Base-by-base conservation (phyloP, 176 grass and related monocot genomes). In the Hyparrhenia diplandra region DNA sequence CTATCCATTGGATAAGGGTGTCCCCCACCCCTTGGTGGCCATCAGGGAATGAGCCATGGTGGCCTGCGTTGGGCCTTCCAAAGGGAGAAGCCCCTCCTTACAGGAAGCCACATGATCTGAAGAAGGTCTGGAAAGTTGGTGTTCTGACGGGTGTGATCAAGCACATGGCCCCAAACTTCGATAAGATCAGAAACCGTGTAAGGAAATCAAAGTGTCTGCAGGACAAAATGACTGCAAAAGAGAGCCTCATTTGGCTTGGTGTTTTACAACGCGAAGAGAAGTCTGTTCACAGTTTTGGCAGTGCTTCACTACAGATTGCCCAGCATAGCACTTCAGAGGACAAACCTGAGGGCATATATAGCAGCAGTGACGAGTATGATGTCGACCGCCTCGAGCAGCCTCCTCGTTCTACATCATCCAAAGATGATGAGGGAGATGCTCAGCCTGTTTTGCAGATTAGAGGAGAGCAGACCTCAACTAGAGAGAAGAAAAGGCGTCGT, bases 171-270 rank as follows among this genome's bases (percentile, higher is more conserved):
- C 92, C 92, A 29, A 78, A 91, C 16, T 88, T 94, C 9, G 70
- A 46, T 62, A 83, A 83, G 42, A 76, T 94, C 28, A 80, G 68
- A 71, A 71, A 84, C 16, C 72, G 21, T 35, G 86, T 87, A 13
- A 35, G 79, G 51, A 81, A 86, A 69, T 91, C 89, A 20, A 94
- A 91, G 71, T 83, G 83, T 68, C 76, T 94, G 67, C 89, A 94
- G 49, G 86, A 91, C 29, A 88, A 88, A 77, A 84, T 94, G 92
- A 91, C 74, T 18, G 79, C 83, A 71, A 94, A 77, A 82, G 92
- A 94, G 80, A 94, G 82, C 84, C 85, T 92, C 59, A 94, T 94
- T 86, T 98, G 95, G 95, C 73, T 93, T 42, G 84, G 80, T 49
- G 90, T 94, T 64, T 46, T 98, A 60, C 85, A 87, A 39, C 83